Conservation (phyloP, 2,329 filamentous ascomycete species). For the Epichloe bromicola region DNA sequence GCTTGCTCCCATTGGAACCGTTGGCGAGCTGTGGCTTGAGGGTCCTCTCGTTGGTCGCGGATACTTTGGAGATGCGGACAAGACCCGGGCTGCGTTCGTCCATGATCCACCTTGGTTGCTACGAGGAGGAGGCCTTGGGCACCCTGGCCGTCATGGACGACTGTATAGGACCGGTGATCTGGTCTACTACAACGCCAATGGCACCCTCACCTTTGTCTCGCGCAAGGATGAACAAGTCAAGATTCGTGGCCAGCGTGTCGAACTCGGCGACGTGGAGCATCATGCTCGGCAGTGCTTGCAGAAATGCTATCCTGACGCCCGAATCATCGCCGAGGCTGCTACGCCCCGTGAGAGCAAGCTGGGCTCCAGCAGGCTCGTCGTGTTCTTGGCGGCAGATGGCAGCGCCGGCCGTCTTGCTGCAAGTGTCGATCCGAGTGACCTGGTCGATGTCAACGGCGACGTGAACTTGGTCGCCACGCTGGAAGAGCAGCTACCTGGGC, state of each 20-base stretch:
- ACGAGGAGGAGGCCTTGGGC: constrained; percentile 3
- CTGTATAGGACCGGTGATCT: constrained; percentile 8
- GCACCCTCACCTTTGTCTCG: constrained; percentile 26
- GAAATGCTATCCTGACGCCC: too few species aligned
- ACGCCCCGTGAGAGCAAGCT: too few species aligned
- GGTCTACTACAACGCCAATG: constrained; percentile 16
- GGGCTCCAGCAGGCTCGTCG: too few species aligned
- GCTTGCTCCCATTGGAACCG: neutral
- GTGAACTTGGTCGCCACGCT: too few species aligned
- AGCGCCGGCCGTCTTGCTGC: too few species aligned
- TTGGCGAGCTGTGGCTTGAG: constrained; percentile 11
- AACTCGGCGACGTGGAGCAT: too few species aligned
- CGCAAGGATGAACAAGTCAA: constrained; percentile 42
- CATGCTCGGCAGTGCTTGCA: too few species aligned
- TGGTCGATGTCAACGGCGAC: too few species aligned
- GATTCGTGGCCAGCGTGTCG: constrained; percentile 32
- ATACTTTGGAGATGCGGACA: constrained; percentile 7
- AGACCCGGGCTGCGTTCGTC: constrained; percentile 7
- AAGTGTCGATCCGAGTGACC: too few species aligned
- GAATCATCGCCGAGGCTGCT: too few species aligned
- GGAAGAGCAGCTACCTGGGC: too few species aligned
- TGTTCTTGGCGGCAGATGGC: too few species aligned
- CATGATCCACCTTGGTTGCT: constrained; percentile 8
- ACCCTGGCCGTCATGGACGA: constrained; percentile 8
- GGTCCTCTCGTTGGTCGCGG: constrained; percentile 8